Percentiles rank a stretch among this genome's conserved stretches.
Conservation (phyloP, 2,329 filamentous ascomycete species). For the Epichloe sylvatica region DNA sequence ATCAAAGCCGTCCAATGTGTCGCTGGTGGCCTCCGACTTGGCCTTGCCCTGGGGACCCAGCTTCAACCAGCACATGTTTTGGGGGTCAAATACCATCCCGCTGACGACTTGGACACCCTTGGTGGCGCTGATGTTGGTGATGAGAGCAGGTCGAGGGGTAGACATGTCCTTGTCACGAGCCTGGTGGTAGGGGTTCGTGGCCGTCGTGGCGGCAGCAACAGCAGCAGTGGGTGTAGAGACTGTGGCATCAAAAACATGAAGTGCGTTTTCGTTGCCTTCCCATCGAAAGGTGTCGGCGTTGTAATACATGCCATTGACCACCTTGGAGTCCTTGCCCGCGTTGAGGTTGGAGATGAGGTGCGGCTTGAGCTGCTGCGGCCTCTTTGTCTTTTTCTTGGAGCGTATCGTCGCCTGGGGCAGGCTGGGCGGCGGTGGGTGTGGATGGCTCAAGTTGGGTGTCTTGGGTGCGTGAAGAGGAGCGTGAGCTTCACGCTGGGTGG, state of each 20-base stretch:
- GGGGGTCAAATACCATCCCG: constrained; percentile 97
- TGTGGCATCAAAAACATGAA: constrained; percentile 62
- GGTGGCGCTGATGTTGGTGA: constrained; percentile 73
- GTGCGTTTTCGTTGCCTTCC: constrained; percentile 89
- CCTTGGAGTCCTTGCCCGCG: constrained; percentile 60
- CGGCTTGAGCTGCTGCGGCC: constrained; percentile 57
- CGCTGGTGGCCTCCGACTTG: constrained; percentile 33
- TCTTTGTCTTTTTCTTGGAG: constrained; percentile 43
- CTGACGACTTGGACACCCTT: constrained; percentile 87
- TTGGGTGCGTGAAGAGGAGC: constrained; percentile 38
- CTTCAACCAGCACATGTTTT: constrained; percentile 96
- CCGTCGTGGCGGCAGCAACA: constrained; percentile 12
- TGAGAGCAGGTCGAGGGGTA: constrained; percentile 62
- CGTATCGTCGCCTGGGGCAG: constrained; percentile 29
- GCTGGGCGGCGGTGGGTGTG: constrained; percentile 19
- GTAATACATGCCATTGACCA: constrained; percentile 83
- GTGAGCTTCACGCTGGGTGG: constrained; percentile 39
- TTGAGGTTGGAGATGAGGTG: constrained; percentile 79
- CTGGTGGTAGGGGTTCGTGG: constrained; percentile 18
- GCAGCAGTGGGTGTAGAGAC: constrained; percentile 38
- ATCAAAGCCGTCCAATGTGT: constrained; percentile 50
- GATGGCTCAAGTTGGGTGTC: constrained; percentile 25
- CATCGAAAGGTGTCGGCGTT: constrained; percentile 76
- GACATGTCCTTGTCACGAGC: constrained; percentile 42
- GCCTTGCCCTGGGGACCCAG: constrained; percentile 38